phyloP scores from a whole-genome alignment of 1,139 yeast species.

The Yamadazyma aaseri region DNA sequence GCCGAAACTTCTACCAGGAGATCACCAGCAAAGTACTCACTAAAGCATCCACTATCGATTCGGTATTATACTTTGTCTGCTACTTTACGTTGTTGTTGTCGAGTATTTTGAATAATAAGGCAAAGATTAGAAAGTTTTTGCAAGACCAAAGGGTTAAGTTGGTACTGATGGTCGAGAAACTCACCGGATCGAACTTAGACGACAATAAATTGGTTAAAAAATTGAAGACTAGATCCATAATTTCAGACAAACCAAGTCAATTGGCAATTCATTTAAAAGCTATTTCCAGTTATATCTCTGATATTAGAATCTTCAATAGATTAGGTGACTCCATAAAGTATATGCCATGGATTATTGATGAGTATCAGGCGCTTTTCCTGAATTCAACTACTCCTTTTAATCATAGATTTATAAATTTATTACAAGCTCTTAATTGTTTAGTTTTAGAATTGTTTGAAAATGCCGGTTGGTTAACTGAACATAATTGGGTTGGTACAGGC shows the following conservation, averaged over 20 bases:
- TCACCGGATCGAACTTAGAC: slow-evolving; percentile 19
- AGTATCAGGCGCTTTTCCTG: slow-evolving; percentile 28
- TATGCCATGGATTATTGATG: slow-evolving; percentile 50
- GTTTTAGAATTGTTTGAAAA: slow-evolving; percentile 53
- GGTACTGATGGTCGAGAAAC: slow-evolving; percentile 16
- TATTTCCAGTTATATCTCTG: slow-evolving; percentile 49
- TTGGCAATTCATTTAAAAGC: slow-evolving; percentile 40
- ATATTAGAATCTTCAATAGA: slow-evolving; percentile 53
- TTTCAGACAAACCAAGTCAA: slow-evolving; percentile 19
- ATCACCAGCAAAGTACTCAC: slow-evolving; percentile 41
- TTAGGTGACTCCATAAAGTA: slow-evolving; percentile 52
- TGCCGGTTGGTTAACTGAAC: slow-evolving; percentile 59
- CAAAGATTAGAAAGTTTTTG: slow-evolving; percentile 31
- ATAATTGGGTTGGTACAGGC: slow-evolving; percentile 49
- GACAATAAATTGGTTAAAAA: slow-evolving; percentile 16
- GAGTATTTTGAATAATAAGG: slow-evolving; percentile 40
- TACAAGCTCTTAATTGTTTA: slow-evolving; percentile 44
- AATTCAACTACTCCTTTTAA: slow-evolving; percentile 27
- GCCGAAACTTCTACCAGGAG: slow-evolving; percentile 43
- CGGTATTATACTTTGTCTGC: slow-evolving; percentile 44
- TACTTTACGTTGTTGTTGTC: slow-evolving; percentile 43
- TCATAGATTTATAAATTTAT: slow-evolving; percentile 34
- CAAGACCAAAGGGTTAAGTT: slow-evolving; percentile 27
- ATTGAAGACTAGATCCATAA: slow-evolving; percentile 5
- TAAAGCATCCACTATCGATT: slow-evolving; percentile 37